phyloP scores from a whole-genome alignment of 495 filamentous ascomycete genomes.

The Talaromyces thailandensis region DNA sequence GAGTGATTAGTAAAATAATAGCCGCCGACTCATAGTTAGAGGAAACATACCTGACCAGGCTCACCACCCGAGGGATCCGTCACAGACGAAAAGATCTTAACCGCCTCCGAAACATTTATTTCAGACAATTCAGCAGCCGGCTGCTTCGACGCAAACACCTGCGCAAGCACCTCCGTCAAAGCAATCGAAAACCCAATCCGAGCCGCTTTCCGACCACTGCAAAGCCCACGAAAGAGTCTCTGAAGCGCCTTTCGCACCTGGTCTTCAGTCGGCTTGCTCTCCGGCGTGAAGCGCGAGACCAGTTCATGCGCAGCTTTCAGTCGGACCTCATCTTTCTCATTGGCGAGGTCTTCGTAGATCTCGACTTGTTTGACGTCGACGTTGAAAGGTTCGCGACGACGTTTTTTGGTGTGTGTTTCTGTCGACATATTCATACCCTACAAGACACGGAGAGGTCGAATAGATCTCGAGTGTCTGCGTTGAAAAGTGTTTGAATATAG shows the following conservation, averaged over 20 bases:
- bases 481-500: background rate
- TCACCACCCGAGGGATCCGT: conserved; percentile 56
- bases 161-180: conserved; percentile 68
- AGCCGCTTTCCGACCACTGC: conserved; percentile 83
- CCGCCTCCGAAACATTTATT: conserved; percentile 39
- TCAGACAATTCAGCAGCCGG: conserved; percentile 17
- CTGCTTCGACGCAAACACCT: conserved; percentile 30
- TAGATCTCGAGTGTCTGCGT: background rate
- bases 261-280: conserved; percentile 29
- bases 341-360: conserved; percentile 48
- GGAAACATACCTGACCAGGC: conserved; percentile 47
- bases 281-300: conserved; percentile 37
- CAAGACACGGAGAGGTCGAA: background rate
- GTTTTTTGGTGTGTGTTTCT: conserved; percentile 28
- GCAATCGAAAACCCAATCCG: conserved; percentile 87
- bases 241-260: conserved; percentile 37
- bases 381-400: conserved; percentile 35
- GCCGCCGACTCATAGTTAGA: background rate
- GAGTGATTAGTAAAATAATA: conserved; percentile 5
- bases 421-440: conserved; percentile 2
- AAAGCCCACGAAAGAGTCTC: conserved; percentile 77
- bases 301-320: conserved; percentile 38
- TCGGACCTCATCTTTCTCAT: conserved; percentile 40
- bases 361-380: conserved; percentile 42
- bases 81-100: conserved; percentile 59